These are phyloP conservation scores for Remersonia thermophila DNA, from an alignment of 2,329 filamentous ascomycete genomes.

Conservation along the genomic window DNA sequence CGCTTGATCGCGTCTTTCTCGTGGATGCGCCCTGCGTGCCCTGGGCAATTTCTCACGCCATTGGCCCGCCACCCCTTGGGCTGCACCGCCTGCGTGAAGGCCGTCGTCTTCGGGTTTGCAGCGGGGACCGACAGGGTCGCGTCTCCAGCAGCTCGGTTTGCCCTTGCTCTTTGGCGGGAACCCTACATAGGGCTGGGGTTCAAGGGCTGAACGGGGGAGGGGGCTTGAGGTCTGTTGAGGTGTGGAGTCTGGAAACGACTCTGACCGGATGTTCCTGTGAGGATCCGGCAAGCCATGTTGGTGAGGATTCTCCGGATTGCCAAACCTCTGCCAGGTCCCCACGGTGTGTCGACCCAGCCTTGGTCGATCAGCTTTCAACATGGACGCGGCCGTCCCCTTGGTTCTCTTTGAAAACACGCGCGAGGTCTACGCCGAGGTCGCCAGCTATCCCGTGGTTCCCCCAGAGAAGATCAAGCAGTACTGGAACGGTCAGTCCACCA, in stretches of 20 bases:
- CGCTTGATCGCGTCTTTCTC: too few species aligned
- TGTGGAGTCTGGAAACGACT: background rate
- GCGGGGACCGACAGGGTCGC: too few species aligned
- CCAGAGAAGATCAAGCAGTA: conserved; percentile 41
- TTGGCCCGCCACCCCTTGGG: too few species aligned
- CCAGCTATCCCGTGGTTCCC: conserved; percentile 37
- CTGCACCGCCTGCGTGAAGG: too few species aligned
- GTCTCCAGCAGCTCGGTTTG: too few species aligned
- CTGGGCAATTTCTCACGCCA: too few species aligned
- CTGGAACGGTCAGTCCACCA: conserved; percentile 38
- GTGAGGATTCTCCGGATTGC: background rate
- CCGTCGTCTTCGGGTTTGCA: too few species aligned
- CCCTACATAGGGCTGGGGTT: too few species aligned
- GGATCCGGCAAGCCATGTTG: conserved; percentile 6
- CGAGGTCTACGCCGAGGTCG: conserved; percentile 41
- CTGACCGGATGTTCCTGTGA: too few species aligned
- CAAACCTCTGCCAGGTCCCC: conserved; percentile 2
- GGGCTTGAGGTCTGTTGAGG: background rate
- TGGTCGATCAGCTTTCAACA: background rate
- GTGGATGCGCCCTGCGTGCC: too few species aligned
- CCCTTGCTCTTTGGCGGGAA: background rate
- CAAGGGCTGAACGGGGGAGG: too few species aligned
- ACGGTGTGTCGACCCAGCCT: background rate
- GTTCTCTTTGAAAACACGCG: conserved; percentile 44
- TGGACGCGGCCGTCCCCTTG: conserved; percentile 39